phyloP scores from a whole-genome alignment of 345 rosid genomes.

The Clausena lansium region DNA sequence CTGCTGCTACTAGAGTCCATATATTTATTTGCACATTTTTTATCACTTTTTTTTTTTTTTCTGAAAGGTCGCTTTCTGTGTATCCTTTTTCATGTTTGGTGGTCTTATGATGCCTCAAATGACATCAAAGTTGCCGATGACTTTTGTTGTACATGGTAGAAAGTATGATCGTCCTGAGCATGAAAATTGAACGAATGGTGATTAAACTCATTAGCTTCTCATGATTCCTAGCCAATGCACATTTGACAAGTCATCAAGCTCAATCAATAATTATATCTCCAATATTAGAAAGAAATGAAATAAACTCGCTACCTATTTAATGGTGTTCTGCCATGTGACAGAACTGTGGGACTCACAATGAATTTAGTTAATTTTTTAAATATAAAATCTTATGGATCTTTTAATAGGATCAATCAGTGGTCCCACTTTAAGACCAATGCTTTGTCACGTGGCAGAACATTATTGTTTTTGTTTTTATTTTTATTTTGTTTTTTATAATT shows the following conservation, averaged over 20 bases:
- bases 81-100: neutral
- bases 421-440: too few relatives aligned
- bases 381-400: too few relatives aligned
- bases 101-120: neutral
- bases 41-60: too few relatives aligned
- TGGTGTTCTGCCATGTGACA: accelerated
- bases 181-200: neutral
- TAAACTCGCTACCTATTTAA: too few relatives aligned
- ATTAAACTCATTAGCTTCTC: neutral
- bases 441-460: accelerated
- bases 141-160: neutral
- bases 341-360: accelerated
- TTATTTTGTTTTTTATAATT: too few relatives aligned
- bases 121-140: neutral
- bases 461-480: too few relatives aligned
- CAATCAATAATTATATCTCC: constrained; percentile 23
- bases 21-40: too few relatives aligned
- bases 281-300: neutral
- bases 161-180: neutral
- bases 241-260: constrained; percentile 25
- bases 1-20: neutral
- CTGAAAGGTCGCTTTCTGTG: neutral
- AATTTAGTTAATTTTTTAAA: too few relatives aligned
- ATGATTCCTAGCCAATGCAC: constrained; percentile 16
- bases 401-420: accelerated